These are phyloP conservation scores for Adiantum capillusveneris DNA, from an alignment of 75 land plant genomes.

Conservation along the genomic window DNA sequence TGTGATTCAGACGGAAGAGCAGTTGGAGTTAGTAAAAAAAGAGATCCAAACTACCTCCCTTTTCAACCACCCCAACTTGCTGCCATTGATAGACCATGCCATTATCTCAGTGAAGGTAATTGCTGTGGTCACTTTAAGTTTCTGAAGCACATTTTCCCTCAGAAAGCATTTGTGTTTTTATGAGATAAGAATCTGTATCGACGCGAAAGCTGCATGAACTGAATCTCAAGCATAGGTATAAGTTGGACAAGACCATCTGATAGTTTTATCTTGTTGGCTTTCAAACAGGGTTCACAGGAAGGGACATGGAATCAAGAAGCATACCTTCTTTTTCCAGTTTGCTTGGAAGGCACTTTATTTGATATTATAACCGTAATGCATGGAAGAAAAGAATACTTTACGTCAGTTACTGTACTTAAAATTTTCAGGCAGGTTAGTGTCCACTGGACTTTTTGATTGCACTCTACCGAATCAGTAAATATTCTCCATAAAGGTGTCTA, in stretches of 20 bases:
- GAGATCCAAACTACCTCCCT: conserved; percentile 81
- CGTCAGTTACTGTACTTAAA: conserved; percentile 69
- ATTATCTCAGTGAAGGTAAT: conserved; percentile 85
- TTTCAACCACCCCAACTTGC: conserved; percentile 81
- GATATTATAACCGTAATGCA: conserved; percentile 65
- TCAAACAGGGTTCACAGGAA: conserved; percentile 54
- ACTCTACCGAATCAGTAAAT: too few species aligned
- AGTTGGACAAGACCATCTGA: background rate
- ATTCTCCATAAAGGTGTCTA: too few species aligned
- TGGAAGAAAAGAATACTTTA: conserved; percentile 61
- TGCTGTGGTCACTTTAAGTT: too few species aligned
- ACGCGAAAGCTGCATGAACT: too few species aligned
- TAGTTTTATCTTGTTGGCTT: background rate
- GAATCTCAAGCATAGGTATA: too few species aligned
- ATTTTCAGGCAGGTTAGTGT: conserved; percentile 76
- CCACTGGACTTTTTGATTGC: background rate
- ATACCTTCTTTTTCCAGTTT: conserved; percentile 84
- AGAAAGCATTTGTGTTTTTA: too few species aligned
- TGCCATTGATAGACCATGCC: conserved; percentile 86
- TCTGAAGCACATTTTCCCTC: too few species aligned
- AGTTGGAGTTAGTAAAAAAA: conserved; percentile 69
- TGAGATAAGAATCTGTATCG: too few species aligned
- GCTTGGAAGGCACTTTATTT: conserved; percentile 87
- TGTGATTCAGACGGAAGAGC: conserved; percentile 75
- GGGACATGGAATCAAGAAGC: conserved; percentile 87